A percentile compares a stretch with the other conserved stretches of the same genome.
These are phyloP conservation scores for Exophiala oligosperma DNA, from an alignment of 2,329 filamentous ascomycete genomes.

Conservation along the genomic window DNA sequence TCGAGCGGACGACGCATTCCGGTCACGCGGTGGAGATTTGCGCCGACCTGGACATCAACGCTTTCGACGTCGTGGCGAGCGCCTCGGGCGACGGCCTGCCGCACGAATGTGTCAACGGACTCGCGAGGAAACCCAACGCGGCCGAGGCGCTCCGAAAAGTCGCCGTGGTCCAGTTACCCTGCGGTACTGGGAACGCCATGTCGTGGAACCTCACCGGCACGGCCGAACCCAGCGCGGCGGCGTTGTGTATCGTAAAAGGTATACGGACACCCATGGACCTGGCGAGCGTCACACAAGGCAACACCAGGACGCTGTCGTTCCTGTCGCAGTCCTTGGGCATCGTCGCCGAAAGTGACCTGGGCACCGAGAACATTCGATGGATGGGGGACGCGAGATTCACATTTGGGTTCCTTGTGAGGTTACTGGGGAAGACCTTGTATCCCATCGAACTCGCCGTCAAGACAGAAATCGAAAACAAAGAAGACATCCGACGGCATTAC, in stretches of 20 bases:
- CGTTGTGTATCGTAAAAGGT: slow-evolving; percentile 84
- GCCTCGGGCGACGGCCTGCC: slow-evolving; percentile 91
- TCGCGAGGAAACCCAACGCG: slow-evolving; percentile 76
- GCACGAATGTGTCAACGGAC: slow-evolving; percentile 92
- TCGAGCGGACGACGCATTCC: slow-evolving; percentile 67
- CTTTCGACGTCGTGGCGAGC: slow-evolving; percentile 81
- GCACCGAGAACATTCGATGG: slow-evolving; percentile 88
- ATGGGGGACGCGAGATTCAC: slow-evolving; percentile 87
- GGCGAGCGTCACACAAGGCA: slow-evolving; percentile 81
- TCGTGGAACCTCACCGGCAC: slow-evolving; percentile 87
- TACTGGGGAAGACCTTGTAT: slow-evolving; percentile 75
- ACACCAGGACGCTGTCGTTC: slow-evolving; percentile 75
- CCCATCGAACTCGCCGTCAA: slow-evolving; percentile 88
- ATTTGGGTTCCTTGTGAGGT: slow-evolving; percentile 74
- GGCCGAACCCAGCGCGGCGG: slow-evolving; percentile 70
- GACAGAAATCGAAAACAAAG: slow-evolving; percentile 75
- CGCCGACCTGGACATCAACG: slow-evolving; percentile 71
- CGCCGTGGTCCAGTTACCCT: slow-evolving; percentile 83
- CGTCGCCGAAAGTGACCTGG: slow-evolving; percentile 85
- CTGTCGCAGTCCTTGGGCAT: slow-evolving; percentile 88
- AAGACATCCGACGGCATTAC: slow-evolving; percentile 72
- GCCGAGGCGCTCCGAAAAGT: slow-evolving; percentile 70
- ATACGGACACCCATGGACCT: slow-evolving; percentile 81
- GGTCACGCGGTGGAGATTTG: slow-evolving; percentile 80
- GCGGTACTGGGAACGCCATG: slow-evolving; percentile 93